Base-by-base conservation (phyloP, 2,329 filamentous ascomycete genomes). In the Talaromyces sp. region DNA sequence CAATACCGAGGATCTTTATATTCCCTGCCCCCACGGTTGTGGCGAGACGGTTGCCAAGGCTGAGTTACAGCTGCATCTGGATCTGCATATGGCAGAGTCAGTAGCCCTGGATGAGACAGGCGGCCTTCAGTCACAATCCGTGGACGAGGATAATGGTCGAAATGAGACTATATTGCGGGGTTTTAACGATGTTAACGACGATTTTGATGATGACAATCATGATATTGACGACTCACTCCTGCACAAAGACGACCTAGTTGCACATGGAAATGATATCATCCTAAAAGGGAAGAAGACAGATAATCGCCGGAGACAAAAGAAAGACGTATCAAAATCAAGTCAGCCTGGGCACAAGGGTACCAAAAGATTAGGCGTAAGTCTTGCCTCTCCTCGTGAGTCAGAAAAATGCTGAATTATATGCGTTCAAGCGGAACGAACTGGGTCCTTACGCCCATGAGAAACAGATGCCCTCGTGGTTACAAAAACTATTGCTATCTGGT, bases 391-490 rank as follows among this genome's bases (percentile, higher is more conserved):
- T 40, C 33, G 22, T 9, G 15, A 41, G 36, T 28, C 19, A 10
- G 15, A 21, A 3, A 15, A 35, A 40, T 22, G 17, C 41, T 51
- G 5, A 45, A 63, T 70, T n/a, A 59, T 71, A 53, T 13, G 35
- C 17, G 31, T 3, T 35, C 22, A 60, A 80, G 76, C 81, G 79
- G 74, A 79, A 68, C 9, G 86, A 91, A 66, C 77, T 93, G 13
- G 89, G 89, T 0, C 84, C 84, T 25, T 85, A 88, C 72, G 87
- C 87, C 1, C 78, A 89, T 64, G 89, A 93, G 70, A 82, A 85
- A 40, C 80, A 82, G 63, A 92, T 92, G 89, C 89, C 89, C 0
- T 73, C 78, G 8, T 88, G 84, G 84, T 79, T 92, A 1, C 78
- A 81, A 15, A 77, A 78, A 13, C 75, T 89, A 62, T 78, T 93